Percentiles rank a stretch among this genome's conserved stretches.
Conservation (phyloP, 768 basidiomycete species). For the Russula ochroleuca region DNA sequence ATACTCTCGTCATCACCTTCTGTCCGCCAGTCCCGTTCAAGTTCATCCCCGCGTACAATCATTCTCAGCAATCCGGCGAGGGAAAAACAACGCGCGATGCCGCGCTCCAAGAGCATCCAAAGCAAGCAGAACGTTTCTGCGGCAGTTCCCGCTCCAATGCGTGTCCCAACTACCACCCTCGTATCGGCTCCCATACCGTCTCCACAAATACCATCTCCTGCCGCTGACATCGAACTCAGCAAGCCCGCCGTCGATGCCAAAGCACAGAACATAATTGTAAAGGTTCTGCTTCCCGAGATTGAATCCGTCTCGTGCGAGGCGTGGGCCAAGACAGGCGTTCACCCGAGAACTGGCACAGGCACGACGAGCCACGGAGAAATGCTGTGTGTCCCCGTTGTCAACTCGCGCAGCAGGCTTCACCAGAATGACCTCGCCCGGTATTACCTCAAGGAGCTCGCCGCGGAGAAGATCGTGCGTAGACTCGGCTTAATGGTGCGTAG, state of each 20-base stretch:
- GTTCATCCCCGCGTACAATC: neutral
- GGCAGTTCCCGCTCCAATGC: neutral
- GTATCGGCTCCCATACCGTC: neutral
- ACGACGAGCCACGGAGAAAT: neutral
- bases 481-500: conserved; percentile 2
- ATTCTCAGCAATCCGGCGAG: conserved; percentile 2
- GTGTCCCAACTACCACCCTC: neutral
- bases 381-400: conserved; percentile 3
- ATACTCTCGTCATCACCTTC: neutral
- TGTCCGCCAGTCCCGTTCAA: neutral
- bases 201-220: neutral
- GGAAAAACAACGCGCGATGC: neutral
- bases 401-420: conserved; percentile 1
- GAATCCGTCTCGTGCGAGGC: neutral
- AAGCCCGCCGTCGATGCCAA: neutral
- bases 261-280: too few relatives aligned
- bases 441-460: conserved; percentile 1
- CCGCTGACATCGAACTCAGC: neutral
- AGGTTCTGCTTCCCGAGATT: neutral
- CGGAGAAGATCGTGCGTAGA: neutral
- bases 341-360: neutral
- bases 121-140: neutral
- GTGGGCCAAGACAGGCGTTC: too few relatives aligned
- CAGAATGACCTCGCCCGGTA: conserved; percentile 1
- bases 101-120: neutral